Conservation (phyloP, 768 basidiomycete genomes). For the Tricholoma saponaceum region DNA sequence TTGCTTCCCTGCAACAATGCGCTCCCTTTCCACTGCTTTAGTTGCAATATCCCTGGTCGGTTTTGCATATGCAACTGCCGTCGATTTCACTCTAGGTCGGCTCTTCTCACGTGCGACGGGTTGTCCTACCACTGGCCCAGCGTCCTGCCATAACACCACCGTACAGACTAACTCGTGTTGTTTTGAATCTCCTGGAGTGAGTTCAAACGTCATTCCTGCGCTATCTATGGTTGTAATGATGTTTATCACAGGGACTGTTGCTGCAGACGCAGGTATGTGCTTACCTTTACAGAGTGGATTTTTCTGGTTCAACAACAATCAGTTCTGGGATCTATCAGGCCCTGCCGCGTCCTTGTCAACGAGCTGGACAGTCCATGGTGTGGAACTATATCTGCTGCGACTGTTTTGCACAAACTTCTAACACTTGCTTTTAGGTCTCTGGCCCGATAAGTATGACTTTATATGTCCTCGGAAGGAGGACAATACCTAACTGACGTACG, state of each 20-base stretch:
- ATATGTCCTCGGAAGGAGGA: background rate
- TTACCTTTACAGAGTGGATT: background rate
- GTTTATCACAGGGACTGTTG: slow-evolving; percentile 47
- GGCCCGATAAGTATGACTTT: slow-evolving; percentile 55
- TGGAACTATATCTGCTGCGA: slow-evolving; percentile 10
- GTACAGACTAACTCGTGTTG: slow-evolving; percentile 51
- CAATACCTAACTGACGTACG: background rate
- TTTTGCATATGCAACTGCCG: background rate
- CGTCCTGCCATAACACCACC: slow-evolving; percentile 54
- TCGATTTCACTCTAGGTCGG: background rate
- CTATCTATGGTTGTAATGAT: background rate
- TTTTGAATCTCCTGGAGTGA: slow-evolving; percentile 61
- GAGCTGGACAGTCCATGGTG: slow-evolving; percentile 76
- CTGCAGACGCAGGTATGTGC: slow-evolving; percentile 41
- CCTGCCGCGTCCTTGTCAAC: slow-evolving; percentile 57
- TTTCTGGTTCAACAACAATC: background rate
- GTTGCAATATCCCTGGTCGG: background rate
- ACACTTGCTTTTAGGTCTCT: slow-evolving; percentile 42
- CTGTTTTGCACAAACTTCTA: background rate
- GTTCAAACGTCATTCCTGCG: slow-evolving; percentile 17
- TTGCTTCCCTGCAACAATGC: background rate
- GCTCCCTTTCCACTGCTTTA: background rate
- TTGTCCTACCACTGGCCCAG: slow-evolving; percentile 45
- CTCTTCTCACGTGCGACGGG: slow-evolving; percentile 16
- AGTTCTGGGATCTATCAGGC: slow-evolving; percentile 69